Base-by-base conservation (phyloP, 257 asterid genomes). In the Fraxinus excelsior region DNA sequence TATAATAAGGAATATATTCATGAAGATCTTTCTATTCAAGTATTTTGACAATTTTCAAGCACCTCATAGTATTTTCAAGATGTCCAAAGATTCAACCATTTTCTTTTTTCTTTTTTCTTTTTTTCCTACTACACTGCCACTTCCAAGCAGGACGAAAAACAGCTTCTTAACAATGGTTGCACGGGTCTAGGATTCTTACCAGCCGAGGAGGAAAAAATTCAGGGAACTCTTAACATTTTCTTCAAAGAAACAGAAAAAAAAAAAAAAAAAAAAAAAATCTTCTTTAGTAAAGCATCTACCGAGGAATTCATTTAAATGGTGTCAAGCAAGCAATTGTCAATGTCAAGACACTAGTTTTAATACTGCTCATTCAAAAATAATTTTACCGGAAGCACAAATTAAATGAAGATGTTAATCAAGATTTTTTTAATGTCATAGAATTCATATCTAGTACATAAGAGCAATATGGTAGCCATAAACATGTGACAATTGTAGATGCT, bases 401-500 rank as follows among this genome's bases (percentile, higher is more conserved):
- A 7, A 23, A 25, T 8, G 67, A 60, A 60, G 67, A 21, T 25
- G 32, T 23, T 5, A 56, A 56, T 21, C 29, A 23, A 60, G 29
- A 60, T 23, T 60, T 60, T 21, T 32, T 9, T 21, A 60, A 60
- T 9, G 67, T 2, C 18, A 0, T 60, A 60, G 5, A 25, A 13
- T 21, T 8, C 12, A 21, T 26, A 21, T 51, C 62, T 51, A 51
- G 18, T 51, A 16, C 25, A 16, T 19, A 51, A n/a, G 3, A 51
- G 26, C 40, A 60, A 38, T 70, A 29, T 74, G 35, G 38, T 3
- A 76, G 49, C 76, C 84, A 71, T 25, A 64, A 29, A 18, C 5
- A 25, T 34, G 70, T 60, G 67, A 60, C n/a, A 65, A 71, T 53
- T 77, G 19, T 18, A 74, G 46, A 34, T 60, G 65, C 67, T 74